Percentiles rank a stretch among this genome's conserved stretches.
These are phyloP conservation scores for Kondoa subrosea DNA, from an alignment of 768 basidiomycete species.

Conservation along the genomic window DNA sequence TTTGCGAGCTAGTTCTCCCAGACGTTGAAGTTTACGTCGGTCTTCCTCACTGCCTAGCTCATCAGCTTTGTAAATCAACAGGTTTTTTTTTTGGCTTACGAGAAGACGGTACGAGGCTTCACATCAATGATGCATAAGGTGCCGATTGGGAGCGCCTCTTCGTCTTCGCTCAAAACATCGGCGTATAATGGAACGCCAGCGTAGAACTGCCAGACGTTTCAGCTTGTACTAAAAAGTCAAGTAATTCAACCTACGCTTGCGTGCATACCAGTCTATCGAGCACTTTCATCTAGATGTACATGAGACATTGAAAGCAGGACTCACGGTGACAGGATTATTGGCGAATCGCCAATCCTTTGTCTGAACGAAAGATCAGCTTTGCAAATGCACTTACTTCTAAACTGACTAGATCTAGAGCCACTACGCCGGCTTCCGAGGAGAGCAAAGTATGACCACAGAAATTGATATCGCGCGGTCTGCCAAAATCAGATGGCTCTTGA, in stretches of 20 bases:
- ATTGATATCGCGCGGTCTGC: conserved; percentile 11
- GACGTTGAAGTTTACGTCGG: conserved; percentile 19
- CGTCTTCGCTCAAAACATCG: conserved; percentile 13
- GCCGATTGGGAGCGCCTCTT: conserved; percentile 22
- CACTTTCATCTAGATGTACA: too few relatives aligned
- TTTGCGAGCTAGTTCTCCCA: conserved; percentile 22
- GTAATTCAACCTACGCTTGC: too few relatives aligned
- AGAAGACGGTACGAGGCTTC: conserved; percentile 20
- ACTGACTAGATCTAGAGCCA: conserved; percentile 23
- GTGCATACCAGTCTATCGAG: too few relatives aligned
- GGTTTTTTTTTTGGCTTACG: conserved; percentile 17
- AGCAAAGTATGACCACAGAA: conserved; percentile 28
- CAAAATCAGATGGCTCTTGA: not conserved
- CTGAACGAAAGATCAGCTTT: too few relatives aligned
- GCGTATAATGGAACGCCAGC: conserved; percentile 21
- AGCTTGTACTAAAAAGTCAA: too few relatives aligned
- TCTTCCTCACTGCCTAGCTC: not conserved
- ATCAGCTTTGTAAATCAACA: not conserved
- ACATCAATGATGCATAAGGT: conserved; percentile 26
- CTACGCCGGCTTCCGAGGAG: conserved; percentile 18
- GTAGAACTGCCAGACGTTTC: conserved; percentile 17
- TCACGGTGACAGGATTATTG: not conserved
- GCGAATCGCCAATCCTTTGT: conserved; percentile 23
- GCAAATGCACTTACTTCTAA: too few relatives aligned
- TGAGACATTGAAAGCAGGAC: too few relatives aligned